These are phyloP conservation scores for Euphorbia celastroides DNA, from an alignment of 441 rosid genomes.

Conservation along the genomic window DNA sequence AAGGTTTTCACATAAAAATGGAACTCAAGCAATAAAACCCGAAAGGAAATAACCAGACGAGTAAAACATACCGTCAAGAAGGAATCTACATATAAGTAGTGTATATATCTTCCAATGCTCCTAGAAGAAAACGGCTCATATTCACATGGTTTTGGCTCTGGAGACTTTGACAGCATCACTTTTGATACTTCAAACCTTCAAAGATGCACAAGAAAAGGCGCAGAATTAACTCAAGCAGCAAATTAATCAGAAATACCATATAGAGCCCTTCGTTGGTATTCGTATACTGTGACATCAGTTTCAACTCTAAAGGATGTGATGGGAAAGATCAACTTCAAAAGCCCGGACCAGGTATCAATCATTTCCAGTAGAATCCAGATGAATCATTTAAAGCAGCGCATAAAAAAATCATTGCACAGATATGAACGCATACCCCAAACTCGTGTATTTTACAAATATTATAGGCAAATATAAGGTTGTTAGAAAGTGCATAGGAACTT, in stretches of 20 bases:
- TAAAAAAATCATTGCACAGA: neutral
- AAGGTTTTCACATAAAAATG: neutral
- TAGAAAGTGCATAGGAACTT: neutral
- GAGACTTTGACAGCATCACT: constrained; percentile 18
- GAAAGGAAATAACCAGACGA: neutral
- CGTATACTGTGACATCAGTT: neutral
- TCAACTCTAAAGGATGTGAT: neutral
- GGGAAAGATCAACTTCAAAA: too few relatives aligned
- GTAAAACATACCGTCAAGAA: constrained; percentile 27
- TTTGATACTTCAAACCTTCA: constrained; percentile 27
- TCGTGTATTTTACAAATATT: neutral
- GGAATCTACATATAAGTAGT: constrained; percentile 31
- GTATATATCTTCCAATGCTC: constrained; percentile 28
- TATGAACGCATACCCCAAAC: neutral
- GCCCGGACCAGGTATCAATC: neutral
- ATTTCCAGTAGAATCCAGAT: neutral
- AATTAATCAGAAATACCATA: neutral
- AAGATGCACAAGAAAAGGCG: neutral
- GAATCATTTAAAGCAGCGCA: neutral
- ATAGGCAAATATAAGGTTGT: neutral
- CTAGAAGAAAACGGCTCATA: constrained; percentile 24
- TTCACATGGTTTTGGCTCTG: constrained; percentile 18
- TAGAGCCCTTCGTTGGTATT: neutral
- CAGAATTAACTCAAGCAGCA: neutral
- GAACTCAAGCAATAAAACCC: too few relatives aligned